Evolutionary conservation across 2,329 filamentous ascomycete species (phyloP).

Genomic region (Talaromyces piceae): DNA sequence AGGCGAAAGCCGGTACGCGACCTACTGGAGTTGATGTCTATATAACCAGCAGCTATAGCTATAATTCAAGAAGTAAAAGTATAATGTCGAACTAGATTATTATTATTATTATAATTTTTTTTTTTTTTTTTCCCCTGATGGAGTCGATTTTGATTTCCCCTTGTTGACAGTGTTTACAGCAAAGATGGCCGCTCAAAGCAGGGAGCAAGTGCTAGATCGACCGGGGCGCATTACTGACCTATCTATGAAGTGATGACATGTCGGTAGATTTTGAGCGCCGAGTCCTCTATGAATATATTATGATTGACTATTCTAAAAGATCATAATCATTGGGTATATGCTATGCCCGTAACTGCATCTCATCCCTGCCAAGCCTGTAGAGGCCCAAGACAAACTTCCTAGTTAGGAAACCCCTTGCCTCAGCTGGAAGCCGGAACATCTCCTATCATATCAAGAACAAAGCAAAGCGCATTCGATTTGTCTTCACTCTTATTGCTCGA

Average conservation of each 20-base stretch:
- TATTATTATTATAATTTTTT: background rate
- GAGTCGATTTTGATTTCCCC: too few species aligned
- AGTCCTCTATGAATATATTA: too few species aligned
- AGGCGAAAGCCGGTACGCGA: slow-evolving; percentile 32
- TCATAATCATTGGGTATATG: background rate
- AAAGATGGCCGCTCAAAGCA: background rate
- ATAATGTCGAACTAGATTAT: too few species aligned
- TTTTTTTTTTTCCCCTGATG: background rate
- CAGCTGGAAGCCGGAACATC: background rate
- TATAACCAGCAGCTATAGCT: background rate
- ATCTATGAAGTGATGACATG: too few species aligned
- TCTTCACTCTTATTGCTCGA: too few species aligned
- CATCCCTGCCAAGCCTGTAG: slow-evolving; percentile 9
- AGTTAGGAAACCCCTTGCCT: slow-evolving; percentile 6
- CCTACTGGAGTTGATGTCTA: slow-evolving; percentile 17
- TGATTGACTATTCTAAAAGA: background rate
- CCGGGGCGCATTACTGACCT: background rate
- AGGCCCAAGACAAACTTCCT: background rate
- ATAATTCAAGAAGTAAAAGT: too few species aligned
- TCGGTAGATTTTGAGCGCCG: background rate
- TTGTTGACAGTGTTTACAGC: too few species aligned
- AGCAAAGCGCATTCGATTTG: too few species aligned
- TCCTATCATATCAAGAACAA: too few species aligned
- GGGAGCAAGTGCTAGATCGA: background rate
- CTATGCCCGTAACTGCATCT: background rate